phyloP scores from a whole-genome alignment of 2,329 filamentous ascomycete genomes.

The Monosporascus ibericus region DNA sequence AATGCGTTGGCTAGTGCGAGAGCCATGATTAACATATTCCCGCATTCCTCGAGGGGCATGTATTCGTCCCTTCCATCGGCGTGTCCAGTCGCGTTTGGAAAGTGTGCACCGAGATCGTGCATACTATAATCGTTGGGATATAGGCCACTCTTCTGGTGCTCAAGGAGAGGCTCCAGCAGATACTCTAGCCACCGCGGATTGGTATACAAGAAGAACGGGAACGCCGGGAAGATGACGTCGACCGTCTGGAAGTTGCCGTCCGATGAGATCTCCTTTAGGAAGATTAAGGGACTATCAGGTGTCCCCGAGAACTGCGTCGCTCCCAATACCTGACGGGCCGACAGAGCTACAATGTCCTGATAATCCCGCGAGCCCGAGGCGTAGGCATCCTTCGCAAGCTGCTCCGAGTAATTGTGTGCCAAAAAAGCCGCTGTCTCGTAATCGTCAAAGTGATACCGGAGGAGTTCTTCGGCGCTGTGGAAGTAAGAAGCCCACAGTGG shows the following conservation, averaged over 20 bases:
- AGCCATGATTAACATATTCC: constrained; percentile 73
- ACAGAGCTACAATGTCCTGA: constrained; percentile 70
- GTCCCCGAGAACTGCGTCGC: constrained; percentile 72
- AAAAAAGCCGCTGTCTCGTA: constrained; percentile 57
- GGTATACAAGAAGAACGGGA: constrained; percentile 82
- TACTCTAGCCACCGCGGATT: constrained; percentile 77
- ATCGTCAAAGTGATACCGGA: constrained; percentile 72
- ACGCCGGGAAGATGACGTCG: constrained; percentile 81
- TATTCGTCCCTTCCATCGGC: constrained; percentile 63
- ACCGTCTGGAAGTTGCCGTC: constrained; percentile 83
- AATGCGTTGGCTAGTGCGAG: constrained; percentile 71
- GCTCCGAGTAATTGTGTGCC: constrained; percentile 66
- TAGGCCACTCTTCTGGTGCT: constrained; percentile 75
- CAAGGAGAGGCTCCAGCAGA: constrained; percentile 70
- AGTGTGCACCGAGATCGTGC: constrained; percentile 68
- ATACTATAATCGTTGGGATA: constrained; percentile 79
- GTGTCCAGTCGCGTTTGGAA: constrained; percentile 73
- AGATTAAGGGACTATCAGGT: constrained; percentile 64
- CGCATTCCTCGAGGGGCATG: constrained; percentile 71
- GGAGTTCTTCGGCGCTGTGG: constrained; percentile 51
- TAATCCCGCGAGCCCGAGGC: constrained; percentile 69
- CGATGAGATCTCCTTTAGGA: constrained; percentile 80
- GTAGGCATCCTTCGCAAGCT: constrained; percentile 65
- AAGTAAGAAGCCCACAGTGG: constrained; percentile 79
- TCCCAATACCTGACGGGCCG: constrained; percentile 73